Evolutionary conservation across 768 basidiomycete species (phyloP).

Genomic region (Boletus bicolor): DNA sequence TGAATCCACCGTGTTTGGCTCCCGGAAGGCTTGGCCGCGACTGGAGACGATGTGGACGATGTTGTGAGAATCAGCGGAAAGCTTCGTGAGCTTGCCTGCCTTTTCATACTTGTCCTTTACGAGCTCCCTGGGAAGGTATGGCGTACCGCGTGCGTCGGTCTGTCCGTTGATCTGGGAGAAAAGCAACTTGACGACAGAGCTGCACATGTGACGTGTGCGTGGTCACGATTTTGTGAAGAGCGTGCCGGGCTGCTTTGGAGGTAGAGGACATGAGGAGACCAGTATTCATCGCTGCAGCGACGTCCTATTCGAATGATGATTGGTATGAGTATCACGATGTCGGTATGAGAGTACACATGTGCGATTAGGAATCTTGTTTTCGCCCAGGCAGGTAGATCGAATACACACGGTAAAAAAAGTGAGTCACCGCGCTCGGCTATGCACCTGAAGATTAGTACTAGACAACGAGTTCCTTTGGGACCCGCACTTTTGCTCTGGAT

Average conservation of each 20-base stretch:
- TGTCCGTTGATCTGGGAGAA: conserved; percentile 76
- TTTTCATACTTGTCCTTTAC: conserved; percentile 58
- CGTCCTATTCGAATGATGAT: conserved; percentile 48
- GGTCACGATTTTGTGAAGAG: conserved; percentile 77
- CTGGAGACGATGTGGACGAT: conserved; percentile 94
- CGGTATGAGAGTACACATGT: conserved; percentile 23
- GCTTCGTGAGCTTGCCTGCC: conserved; percentile 71
- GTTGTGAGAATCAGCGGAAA: conserved; percentile 81
- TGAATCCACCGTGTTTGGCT: conserved; percentile 95
- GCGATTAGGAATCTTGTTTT: too few species aligned
- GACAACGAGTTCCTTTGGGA: too few species aligned
- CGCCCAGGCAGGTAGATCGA: too few species aligned
- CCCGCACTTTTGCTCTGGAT: too few species aligned
- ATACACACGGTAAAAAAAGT: too few species aligned
- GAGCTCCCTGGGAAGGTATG: conserved; percentile 66
- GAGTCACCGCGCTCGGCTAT: too few species aligned
- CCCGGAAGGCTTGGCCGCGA: conserved; percentile 61
- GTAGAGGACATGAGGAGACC: conserved; percentile 68
- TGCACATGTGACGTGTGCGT: conserved; percentile 94
- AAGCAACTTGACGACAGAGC: conserved; percentile 86
- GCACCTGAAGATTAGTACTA: too few species aligned
- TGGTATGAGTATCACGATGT: not conserved
- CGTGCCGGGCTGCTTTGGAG: conserved; percentile 79
- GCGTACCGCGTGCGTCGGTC: conserved; percentile 80
- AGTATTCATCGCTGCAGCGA: conserved; percentile 83